Evolutionary conservation across 441 rosid species (phyloP), one percentile per base, ranked within the genome.

Genomic region (Mallotus repandus): DNA sequence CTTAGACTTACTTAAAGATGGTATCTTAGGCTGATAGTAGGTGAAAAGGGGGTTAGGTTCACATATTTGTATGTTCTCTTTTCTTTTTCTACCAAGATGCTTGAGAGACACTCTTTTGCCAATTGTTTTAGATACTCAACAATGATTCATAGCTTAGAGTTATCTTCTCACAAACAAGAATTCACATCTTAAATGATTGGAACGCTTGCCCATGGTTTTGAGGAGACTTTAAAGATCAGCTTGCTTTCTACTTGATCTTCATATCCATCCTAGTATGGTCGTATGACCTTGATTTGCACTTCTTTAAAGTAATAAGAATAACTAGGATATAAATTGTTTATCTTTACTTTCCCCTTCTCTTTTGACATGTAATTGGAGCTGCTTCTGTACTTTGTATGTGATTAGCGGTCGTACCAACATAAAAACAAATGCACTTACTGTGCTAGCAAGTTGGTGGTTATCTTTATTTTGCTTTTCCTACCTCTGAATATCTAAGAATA

Each of bases 401-500:
- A 43, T 43, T 4, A 43, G 19, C 16, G 6, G 63, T 52, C 43
- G 55, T n/a, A 22, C 25, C 45, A 25, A 43, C 56, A 15, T 13
- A 43, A 54, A 29, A 56, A 38, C 22, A 7, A 65, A 55, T 65
- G 48, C 29, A 29, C 65, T 12, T 32, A 15, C 18, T 50, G 16
- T 61, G 43, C 65, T 63, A 58, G 69, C 57, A 45, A 55, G 53
- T 63, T 43, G 32, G 9, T 72, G 62, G 35, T 63, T 43, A 22
- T 15, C 54, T 59, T 29, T 35, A 18, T 19, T n/a, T 10, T 41
- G 32, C 18, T 22, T 59, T 16, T 15, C 15, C 43, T 61, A n/a
- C 52, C 52, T 41, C 13, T 19, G 29, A 55, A 63, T 52, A 62
- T 58, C 35, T 54, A 29, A 29, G 32, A 29, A 29, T 29, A 29